phyloP scores from a whole-genome alignment of 306 rosid species.

The Dicorynia guianensis region DNA sequence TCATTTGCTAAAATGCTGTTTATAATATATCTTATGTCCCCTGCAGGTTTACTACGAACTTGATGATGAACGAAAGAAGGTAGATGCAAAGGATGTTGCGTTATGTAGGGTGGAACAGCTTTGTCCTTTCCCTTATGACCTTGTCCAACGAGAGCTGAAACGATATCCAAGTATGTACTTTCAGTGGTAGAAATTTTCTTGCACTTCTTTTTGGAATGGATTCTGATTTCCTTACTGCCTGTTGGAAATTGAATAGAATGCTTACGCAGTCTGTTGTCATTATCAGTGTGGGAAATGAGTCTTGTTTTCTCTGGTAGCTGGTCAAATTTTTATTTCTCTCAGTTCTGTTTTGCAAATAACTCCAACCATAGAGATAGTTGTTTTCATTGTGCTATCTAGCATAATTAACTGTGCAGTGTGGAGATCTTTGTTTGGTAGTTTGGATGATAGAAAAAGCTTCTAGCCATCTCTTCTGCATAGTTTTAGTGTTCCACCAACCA shows the following conservation, averaged over 20 bases:
- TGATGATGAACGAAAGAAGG: slow-evolving; percentile 77
- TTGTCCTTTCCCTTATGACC: slow-evolving; percentile 97
- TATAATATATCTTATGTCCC: slow-evolving; percentile 6
- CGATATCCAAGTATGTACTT: slow-evolving; percentile 86
- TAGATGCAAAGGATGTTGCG: slow-evolving; percentile 79
- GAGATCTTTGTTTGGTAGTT: too few relatives aligned
- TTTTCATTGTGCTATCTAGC: too few relatives aligned
- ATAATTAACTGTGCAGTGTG: too few relatives aligned
- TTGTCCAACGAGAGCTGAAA: slow-evolving; percentile 88
- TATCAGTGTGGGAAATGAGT: not conserved
- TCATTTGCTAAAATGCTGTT: slow-evolving; percentile 26
- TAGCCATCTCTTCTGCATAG: too few relatives aligned
- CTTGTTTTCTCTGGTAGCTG: not conserved
- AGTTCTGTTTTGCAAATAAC: too few relatives aligned
- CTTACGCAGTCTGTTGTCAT: not conserved
- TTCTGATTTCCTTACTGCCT: slow-evolving; percentile 12
- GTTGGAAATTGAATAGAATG: not conserved
- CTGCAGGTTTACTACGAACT: slow-evolving; percentile 93
- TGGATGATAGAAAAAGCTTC: too few relatives aligned
- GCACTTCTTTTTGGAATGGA: slow-evolving; percentile 1
- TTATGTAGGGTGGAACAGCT: slow-evolving; percentile 96
- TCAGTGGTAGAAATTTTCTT: not conserved
- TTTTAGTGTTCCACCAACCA: too few relatives aligned
- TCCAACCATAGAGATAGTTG: too few relatives aligned
- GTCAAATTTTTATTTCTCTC: too few relatives aligned